These are phyloP conservation scores for Zygotorulaspora danielsina DNA, from an alignment of 805 yeast species.

Conservation along the genomic window DNA sequence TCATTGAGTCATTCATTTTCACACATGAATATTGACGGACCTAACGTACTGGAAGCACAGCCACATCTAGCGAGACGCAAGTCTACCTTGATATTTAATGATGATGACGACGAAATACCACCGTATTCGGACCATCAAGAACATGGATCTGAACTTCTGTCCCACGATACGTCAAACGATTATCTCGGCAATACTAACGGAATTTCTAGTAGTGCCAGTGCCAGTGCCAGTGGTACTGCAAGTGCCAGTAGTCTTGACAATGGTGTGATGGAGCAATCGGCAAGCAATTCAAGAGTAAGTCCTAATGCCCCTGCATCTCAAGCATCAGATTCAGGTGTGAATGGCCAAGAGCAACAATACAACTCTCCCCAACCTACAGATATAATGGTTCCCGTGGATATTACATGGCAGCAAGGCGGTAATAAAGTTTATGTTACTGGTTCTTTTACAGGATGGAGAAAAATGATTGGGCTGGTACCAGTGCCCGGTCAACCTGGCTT, in stretches of 20 bases:
- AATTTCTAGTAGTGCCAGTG: background rate
- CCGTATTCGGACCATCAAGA: constrained; percentile 13
- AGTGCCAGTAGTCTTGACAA: background rate
- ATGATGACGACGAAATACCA: constrained; percentile 47
- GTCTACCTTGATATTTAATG: constrained; percentile 67
- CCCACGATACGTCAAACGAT: constrained; percentile 4
- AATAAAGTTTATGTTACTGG: constrained; percentile 93
- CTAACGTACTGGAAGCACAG: constrained; percentile 19
- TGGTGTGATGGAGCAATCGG: background rate
- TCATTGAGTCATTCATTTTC: constrained; percentile 33
- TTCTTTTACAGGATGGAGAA: constrained; percentile 96
- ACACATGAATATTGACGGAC: constrained; percentile 35
- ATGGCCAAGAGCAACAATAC: constrained; percentile 10
- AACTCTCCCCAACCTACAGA: constrained; percentile 8
- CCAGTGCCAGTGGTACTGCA: background rate
- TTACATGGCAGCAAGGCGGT: constrained; percentile 96
- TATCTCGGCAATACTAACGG: background rate
- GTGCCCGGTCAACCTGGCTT: constrained; percentile 34
- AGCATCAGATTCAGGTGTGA: background rate
- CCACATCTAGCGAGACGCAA: constrained; percentile 47
- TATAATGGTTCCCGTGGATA: constrained; percentile 52
- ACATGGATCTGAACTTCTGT: constrained; percentile 7
- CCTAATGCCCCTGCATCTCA: background rate
- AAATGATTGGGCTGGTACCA: constrained; percentile 80
- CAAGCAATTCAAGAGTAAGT: background rate